phyloP scores from a whole-genome alignment of 2,329 filamentous ascomycete genomes.

The Teratosphaeria epicoccoides region DNA sequence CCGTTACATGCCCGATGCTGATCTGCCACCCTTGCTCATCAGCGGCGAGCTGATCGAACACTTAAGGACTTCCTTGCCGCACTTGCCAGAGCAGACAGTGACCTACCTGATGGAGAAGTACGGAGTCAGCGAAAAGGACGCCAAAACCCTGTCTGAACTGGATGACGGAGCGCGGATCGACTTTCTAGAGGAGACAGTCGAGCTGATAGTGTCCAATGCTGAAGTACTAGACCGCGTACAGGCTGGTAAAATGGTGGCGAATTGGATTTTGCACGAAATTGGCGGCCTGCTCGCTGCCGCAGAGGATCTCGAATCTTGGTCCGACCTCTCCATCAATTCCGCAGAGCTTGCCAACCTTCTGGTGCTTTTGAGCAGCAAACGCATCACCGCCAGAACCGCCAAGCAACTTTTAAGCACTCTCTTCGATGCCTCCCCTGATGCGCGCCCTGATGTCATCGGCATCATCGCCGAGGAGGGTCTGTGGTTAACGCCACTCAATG shows the following conservation, averaged over 20 bases:
- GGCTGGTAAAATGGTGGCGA: constrained; percentile 43
- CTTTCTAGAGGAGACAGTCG: constrained; percentile 64
- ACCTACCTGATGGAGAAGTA: constrained; percentile 49
- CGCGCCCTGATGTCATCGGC: constrained; percentile 34
- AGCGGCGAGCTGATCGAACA: constrained; percentile 56
- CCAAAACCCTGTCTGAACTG: constrained; percentile 63
- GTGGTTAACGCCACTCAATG: constrained; percentile 43
- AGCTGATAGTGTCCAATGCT: constrained; percentile 30
- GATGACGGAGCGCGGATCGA: constrained; percentile 71
- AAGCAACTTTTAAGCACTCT: constrained; percentile 49
- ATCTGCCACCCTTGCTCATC: constrained; percentile 71
- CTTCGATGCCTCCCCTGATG: constrained; percentile 38
- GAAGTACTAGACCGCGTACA: constrained; percentile 8
- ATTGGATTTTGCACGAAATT: constrained; percentile 48
- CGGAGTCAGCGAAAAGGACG: constrained; percentile 68
- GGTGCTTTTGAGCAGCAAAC: constrained; percentile 29
- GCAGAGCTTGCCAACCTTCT: constrained; percentile 36
- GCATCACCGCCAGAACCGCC: constrained; percentile 45
- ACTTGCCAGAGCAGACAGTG: constrained; percentile 54
- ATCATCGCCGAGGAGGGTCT: constrained; percentile 50
- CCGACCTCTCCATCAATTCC: constrained; percentile 29
- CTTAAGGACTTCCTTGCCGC: constrained; percentile 53
- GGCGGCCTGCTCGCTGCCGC: constrained; percentile 35
- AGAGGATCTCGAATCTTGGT: constrained; percentile 27
- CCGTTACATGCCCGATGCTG: constrained; percentile 95